Percentiles rank a stretch among this genome's conserved stretches.
These are phyloP conservation scores for Berkeleyomyces basicola DNA, from an alignment of 2,329 filamentous ascomycete genomes.

Conservation along the genomic window DNA sequence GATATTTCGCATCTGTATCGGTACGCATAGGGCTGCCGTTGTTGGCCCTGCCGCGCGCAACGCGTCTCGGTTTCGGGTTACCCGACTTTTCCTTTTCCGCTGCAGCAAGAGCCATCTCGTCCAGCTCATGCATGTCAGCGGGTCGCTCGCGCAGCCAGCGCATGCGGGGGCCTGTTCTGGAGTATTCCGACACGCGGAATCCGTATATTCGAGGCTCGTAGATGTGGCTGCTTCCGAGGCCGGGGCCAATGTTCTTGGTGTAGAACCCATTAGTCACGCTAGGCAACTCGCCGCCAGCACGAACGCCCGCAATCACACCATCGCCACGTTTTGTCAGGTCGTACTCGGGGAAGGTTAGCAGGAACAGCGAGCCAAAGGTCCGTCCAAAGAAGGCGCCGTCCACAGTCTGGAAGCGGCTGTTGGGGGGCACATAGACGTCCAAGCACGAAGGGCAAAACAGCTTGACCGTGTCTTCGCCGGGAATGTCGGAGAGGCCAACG, in stretches of 20 bases:
- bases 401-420: slow-evolving; percentile 91
- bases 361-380: slow-evolving; percentile 91
- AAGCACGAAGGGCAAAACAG: slow-evolving; percentile 94
- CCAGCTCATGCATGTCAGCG: slow-evolving; percentile 60
- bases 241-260: slow-evolving; percentile 72
- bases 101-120: slow-evolving; percentile 49
- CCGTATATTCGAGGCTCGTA: slow-evolving; percentile 96
- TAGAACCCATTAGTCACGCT: slow-evolving; percentile 69
- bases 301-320: slow-evolving; percentile 32
- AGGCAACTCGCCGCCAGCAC: slow-evolving; percentile 24
- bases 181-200: slow-evolving; percentile 82
- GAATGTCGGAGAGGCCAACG: slow-evolving; percentile 84
- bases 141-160: slow-evolving; percentile 87
- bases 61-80: neutral
- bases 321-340: slow-evolving; percentile 61
- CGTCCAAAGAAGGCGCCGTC: slow-evolving; percentile 97
- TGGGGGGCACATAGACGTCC: slow-evolving; percentile 93
- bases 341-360: slow-evolving; percentile 95
- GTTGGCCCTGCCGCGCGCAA: neutral
- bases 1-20: neutral
- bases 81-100: slow-evolving; percentile 18
- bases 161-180: slow-evolving; percentile 84
- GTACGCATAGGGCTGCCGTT: slow-evolving; percentile 10
- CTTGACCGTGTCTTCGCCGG: slow-evolving; percentile 94
- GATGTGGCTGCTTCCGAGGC: slow-evolving; percentile 64